A percentile compares a stretch with the other conserved stretches of the same genome.
phyloP scores from a whole-genome alignment of 768 basidiomycete species.

The Xerocomus potaroensis region DNA sequence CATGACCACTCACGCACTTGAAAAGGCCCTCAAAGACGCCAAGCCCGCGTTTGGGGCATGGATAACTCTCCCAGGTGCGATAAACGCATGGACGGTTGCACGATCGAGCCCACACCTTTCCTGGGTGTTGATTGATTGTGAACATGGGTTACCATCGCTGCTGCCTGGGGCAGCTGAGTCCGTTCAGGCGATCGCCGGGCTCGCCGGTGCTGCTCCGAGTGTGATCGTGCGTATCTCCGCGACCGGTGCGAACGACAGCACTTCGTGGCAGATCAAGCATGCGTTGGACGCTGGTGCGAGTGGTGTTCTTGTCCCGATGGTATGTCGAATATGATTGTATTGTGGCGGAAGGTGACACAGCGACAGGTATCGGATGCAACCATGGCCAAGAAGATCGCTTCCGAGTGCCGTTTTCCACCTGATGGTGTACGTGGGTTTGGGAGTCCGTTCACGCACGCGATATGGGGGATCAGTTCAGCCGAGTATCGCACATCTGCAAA shows the following conservation, averaged over 20 bases:
- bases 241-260: conserved; percentile 51
- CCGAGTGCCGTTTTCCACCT: conserved; percentile 61
- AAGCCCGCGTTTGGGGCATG: conserved; percentile 66
- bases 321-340: conserved; percentile 31
- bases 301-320: conserved; percentile 67
- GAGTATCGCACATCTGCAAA: conserved; percentile 58
- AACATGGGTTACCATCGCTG: conserved; percentile 58
- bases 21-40: conserved; percentile 47
- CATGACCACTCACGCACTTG: conserved; percentile 54
- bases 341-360: too few relatives aligned
- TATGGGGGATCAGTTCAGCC: conserved; percentile 47
- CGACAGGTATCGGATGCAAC: conserved; percentile 50
- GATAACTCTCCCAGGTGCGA: conserved; percentile 56
- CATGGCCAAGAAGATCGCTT: conserved; percentile 53
- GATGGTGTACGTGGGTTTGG: conserved; percentile 61
- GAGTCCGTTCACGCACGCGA: conserved; percentile 54
- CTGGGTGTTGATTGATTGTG: conserved; percentile 66
- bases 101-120: conserved; percentile 51
- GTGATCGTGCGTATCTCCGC: conserved; percentile 60
- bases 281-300: conserved; percentile 65
- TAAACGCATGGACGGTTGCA: conserved; percentile 57
- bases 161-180: conserved; percentile 54
- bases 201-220: conserved; percentile 43
- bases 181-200: conserved; percentile 48
- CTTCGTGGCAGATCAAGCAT: conserved; percentile 69